Percentiles rank a stretch among this genome's conserved stretches.
These are phyloP conservation scores for Rhodomyrtus tomentosa DNA, from an alignment of 345 rosid genomes.

Conservation along the genomic window DNA sequence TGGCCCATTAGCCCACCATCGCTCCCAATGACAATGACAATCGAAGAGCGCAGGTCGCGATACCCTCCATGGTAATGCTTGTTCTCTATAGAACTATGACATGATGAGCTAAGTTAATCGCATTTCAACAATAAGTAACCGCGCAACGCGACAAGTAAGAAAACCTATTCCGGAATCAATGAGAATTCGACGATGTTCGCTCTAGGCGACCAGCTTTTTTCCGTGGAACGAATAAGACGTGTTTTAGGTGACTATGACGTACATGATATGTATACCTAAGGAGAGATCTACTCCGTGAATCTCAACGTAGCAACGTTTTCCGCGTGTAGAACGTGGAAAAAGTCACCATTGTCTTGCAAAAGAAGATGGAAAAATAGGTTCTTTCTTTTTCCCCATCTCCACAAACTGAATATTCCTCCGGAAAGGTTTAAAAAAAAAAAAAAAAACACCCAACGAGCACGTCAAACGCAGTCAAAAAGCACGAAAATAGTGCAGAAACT, in stretches of 20 bases:
- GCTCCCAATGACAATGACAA: too few relatives aligned
- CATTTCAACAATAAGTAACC: fast-evolving
- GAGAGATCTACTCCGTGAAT: neutral
- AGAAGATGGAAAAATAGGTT: neutral
- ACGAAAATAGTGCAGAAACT: neutral
- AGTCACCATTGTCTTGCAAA: neutral
- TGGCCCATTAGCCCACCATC: too few relatives aligned
- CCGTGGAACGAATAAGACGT: neutral
- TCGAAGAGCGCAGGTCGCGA: too few relatives aligned
- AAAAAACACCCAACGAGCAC: neutral
- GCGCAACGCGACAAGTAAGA: neutral
- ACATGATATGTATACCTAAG: neutral
- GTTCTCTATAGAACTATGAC: neutral
- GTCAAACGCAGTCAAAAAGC: neutral
- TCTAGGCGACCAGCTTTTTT: neutral
- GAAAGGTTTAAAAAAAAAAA: neutral
- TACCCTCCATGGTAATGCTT: neutral
- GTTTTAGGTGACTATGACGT: neutral
- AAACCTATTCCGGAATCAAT: too few relatives aligned
- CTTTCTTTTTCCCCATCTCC: neutral
- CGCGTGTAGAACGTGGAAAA: neutral
- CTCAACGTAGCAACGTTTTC: neutral
- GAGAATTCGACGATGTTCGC: neutral
- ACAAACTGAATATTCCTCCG: neutral
- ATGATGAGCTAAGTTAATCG: neutral